Evolutionary conservation across 176 grass and related monocot genomes (phyloP).

Genomic region (Lolium perenne): DNA sequence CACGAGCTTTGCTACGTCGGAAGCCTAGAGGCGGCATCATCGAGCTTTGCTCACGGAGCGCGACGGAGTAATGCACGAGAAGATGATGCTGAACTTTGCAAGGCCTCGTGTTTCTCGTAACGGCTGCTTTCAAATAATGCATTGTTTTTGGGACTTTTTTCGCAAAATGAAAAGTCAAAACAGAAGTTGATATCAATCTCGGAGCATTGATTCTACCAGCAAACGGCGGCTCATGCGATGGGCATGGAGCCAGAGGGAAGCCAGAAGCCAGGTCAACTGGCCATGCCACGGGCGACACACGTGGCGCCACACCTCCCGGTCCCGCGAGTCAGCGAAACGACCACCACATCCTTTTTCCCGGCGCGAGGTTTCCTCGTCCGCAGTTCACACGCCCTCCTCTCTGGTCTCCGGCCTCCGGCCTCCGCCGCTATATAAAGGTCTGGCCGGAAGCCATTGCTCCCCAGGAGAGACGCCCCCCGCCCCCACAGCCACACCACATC

Average conservation of each 20-base stretch:
- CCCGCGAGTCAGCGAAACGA: neutral
- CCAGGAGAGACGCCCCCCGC: conserved; percentile 55
- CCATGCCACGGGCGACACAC: neutral
- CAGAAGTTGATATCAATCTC: neutral
- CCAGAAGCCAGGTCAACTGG: neutral
- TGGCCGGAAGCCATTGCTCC: conserved; percentile 29
- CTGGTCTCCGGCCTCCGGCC: neutral
- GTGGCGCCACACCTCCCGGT: neutral
- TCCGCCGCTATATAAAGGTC: conserved; percentile 43
- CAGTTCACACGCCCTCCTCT: neutral
- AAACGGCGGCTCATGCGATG: neutral
- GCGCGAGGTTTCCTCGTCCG: conserved; percentile 15
- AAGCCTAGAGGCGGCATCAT: no score
- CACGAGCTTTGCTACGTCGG: no score
- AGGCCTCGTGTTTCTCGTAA: no score
- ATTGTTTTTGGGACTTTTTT: no score
- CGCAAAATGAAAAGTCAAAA: no score
- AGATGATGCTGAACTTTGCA: no score
- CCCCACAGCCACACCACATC: neutral
- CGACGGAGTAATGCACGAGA: no score
- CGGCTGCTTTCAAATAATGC: no score
- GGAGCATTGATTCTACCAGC: conserved; percentile 5
- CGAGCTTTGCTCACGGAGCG: no score
- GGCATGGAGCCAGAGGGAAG: neutral
- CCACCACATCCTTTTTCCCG: conserved; percentile 4